These are phyloP conservation scores for Primulina huaijiensis DNA, from an alignment of 257 asterid species.

Conservation along the genomic window DNA sequence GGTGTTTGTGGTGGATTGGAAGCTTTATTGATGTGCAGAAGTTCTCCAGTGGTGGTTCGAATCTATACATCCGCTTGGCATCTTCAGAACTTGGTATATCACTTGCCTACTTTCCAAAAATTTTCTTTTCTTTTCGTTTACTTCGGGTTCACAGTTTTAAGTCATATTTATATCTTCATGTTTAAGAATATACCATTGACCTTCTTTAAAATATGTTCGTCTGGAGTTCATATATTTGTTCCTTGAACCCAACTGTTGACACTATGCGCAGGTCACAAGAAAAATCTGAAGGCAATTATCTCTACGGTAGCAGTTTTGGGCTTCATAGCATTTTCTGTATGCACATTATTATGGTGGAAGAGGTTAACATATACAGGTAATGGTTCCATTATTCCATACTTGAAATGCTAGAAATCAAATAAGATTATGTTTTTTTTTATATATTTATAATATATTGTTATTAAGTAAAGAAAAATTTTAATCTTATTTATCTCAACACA, in stretches of 20 bases:
- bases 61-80: constrained; percentile 30
- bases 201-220: background rate
- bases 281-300: background rate
- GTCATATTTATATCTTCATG: too few relatives aligned
- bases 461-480: too few relatives aligned
- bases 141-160: too few relatives aligned
- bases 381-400: too few relatives aligned
- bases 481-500: too few relatives aligned
- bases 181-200: too few relatives aligned
- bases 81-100: constrained; percentile 25
- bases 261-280: background rate
- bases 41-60: constrained; percentile 25
- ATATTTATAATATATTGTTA: too few relatives aligned
- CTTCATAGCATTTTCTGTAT: background rate
- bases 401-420: too few relatives aligned
- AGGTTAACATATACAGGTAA: background rate
- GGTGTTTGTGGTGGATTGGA: constrained; percentile 32
- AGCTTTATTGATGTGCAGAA: constrained; percentile 28
- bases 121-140: background rate
- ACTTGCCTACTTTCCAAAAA: background rate
- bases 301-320: background rate
- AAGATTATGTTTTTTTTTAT: too few relatives aligned
- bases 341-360: background rate
- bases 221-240: too few relatives aligned
- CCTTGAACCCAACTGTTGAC: background rate